Evolutionary conservation across 164 flowering plant genomes (phyloP), one percentile per base, ranked within the genome.

Genomic region (Taxillus chinensis): DNA sequence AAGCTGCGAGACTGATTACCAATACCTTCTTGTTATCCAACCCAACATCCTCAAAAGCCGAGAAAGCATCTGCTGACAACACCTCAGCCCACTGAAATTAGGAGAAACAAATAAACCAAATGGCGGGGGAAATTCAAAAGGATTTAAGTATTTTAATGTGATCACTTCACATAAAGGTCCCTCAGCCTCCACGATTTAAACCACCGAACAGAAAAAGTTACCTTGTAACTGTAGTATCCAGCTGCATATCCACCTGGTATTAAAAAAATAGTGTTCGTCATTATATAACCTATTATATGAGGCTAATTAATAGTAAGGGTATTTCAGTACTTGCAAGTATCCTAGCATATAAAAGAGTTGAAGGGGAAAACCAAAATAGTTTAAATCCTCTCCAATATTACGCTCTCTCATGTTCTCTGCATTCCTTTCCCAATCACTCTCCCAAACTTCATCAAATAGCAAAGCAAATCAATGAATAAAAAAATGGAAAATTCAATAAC

Each of bases 141-240:
- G 27, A 27, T 27, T 27, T 27, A 27, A 27, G 27, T 27, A 27
- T 27, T 27, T 27, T 27, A 27, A 27, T 2, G 27, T 27, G 27
- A 27, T 27, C 27, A 27, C 27, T 27, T 27, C 27, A 27, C 27
- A 27, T 27, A 27, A 27, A 27, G 27, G 27, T 27, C 27, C 27
- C 27, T 27, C 27, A 27, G 27, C 27, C 27, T 27, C 27, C 27
- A 27, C 27, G 27, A 27, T 27, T 27, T 27, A 27, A 27, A 27
- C 27, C 27, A 0, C 27, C 27, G 2, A 27, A 27, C 27, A 27
- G 27, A 54, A 2, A 38, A n/a, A 55, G 46, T 11, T 85, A 91
- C 99, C 99, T 86, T 89, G 73, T 95, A 95, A 72, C 97, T 95
- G 75, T 95, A 95, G 79, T 95, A 95, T 62, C 99, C 99, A 74